Conservation (phyloP, 2,329 filamentous ascomycete species). For the Exophiala xenobiotica region DNA sequence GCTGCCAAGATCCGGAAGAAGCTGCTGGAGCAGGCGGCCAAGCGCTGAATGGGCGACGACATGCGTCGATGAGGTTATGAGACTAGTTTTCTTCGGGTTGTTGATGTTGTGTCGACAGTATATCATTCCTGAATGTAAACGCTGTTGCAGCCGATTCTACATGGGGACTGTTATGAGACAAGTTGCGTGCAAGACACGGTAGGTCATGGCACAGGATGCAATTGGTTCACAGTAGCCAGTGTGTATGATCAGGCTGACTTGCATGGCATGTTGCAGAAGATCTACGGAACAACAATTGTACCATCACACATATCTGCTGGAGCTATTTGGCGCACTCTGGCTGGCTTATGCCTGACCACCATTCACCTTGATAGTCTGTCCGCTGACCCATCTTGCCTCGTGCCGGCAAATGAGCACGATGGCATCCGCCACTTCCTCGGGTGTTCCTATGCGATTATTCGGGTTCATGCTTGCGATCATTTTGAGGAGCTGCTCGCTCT, state of each 20-base stretch:
- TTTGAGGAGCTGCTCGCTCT: conserved; percentile 49
- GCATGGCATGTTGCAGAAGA: too few species aligned
- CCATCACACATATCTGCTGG: background rate
- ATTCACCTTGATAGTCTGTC: conserved; percentile 50
- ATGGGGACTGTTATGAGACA: too few species aligned
- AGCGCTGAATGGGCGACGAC: background rate
- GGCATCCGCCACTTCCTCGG: conserved; percentile 52
- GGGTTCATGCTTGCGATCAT: conserved; percentile 44
- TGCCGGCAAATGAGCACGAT: conserved; percentile 45
- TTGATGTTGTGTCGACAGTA: background rate
- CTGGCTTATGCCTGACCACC: conserved; percentile 36
- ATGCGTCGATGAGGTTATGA: background rate
- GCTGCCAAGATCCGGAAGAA: conserved; percentile 16
- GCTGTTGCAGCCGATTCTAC: too few species aligned
- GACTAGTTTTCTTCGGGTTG: background rate
- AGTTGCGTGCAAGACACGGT: too few species aligned
- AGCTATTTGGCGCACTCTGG: background rate
- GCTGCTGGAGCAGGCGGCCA: background rate
- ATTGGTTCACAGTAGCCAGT: too few species aligned
- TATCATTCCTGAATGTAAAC: too few species aligned
- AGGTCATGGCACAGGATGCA: too few species aligned
- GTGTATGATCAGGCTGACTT: too few species aligned
- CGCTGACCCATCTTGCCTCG: conserved; percentile 47
- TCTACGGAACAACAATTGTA: background rate
- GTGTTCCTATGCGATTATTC: conserved; percentile 47